Conservation (phyloP, 164 flowering plant genomes). For the Stephania cephalantha region DNA sequence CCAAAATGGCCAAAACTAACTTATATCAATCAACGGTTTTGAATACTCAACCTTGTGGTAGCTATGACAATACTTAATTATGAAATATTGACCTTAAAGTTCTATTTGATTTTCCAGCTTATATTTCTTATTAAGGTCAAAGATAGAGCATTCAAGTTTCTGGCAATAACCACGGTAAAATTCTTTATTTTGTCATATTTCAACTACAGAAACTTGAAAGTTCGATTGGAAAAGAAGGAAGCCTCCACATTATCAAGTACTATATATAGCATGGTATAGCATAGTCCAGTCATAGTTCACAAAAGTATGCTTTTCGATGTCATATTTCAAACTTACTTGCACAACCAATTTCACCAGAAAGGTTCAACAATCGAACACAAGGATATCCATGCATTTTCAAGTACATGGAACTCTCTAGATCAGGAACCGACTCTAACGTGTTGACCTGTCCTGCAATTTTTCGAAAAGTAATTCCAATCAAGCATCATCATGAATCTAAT, state of each 20-base stretch:
- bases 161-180: background rate
- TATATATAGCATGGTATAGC: background rate
- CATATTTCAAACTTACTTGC: conserved; percentile 48
- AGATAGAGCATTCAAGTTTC: background rate
- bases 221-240: background rate
- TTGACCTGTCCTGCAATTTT: conserved; percentile 31
- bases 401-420: conserved; percentile 80
- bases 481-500: conserved; percentile 1
- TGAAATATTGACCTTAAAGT: no score
- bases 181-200: background rate
- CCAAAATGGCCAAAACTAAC: no score
- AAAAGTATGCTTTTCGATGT: background rate
- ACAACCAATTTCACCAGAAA: conserved; percentile 91
- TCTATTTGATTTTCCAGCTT: no score
- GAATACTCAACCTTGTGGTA: no score
- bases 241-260: background rate
- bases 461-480: background rate
- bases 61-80: no score
- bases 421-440: conserved; percentile 80
- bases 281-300: background rate
- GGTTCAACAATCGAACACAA: conserved; percentile 85
- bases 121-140: no score
- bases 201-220: background rate
- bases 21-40: no score
- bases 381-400: conserved; percentile 64